These are phyloP conservation scores for Byssoonygena ceratinophila DNA, from an alignment of 2,329 filamentous ascomycete species.

Conservation along the genomic window DNA sequence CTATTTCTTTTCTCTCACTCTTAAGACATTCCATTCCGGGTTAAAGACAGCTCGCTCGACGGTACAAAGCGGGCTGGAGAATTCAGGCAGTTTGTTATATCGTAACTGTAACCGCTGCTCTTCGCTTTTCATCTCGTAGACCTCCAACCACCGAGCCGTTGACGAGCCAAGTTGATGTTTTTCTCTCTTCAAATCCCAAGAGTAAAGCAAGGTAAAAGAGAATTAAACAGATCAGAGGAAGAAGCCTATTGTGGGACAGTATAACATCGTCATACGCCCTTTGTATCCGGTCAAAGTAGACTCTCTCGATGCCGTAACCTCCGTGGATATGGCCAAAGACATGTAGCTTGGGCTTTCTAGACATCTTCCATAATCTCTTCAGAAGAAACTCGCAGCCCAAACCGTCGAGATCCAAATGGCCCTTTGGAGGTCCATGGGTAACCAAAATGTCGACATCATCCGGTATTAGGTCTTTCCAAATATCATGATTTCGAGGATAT, in stretches of 20 bases:
- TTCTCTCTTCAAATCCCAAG: background rate
- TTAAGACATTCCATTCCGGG: too few relatives aligned
- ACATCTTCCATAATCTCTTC: conserved; percentile 56
- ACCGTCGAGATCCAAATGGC: conserved; percentile 47
- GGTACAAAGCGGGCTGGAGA: too few relatives aligned
- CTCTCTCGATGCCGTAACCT: conserved; percentile 53
- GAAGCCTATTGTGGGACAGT: background rate
- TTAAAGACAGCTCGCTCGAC: too few relatives aligned
- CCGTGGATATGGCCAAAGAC: conserved; percentile 72
- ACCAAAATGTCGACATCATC: conserved; percentile 61
- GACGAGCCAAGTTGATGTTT: conserved; percentile 5
- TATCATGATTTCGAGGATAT: conserved; percentile 51
- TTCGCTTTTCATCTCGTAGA: conserved; percentile 13
- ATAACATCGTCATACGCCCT: conserved; percentile 52
- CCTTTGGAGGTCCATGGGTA: conserved; percentile 63
- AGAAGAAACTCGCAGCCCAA: conserved; percentile 59
- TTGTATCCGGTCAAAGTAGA: conserved; percentile 61
- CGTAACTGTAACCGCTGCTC: conserved; percentile 11
- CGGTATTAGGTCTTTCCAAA: conserved; percentile 59
- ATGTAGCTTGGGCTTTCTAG: conserved; percentile 55
- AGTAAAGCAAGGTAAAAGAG: too few relatives aligned
- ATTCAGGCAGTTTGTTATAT: background rate
- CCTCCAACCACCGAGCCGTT: conserved; percentile 16
- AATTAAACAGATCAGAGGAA: background rate
- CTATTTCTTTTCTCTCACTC: too few relatives aligned